Conservation (phyloP, 108 stramenopile genomes). For the Pseudonitzschia delicatissima region DNA sequence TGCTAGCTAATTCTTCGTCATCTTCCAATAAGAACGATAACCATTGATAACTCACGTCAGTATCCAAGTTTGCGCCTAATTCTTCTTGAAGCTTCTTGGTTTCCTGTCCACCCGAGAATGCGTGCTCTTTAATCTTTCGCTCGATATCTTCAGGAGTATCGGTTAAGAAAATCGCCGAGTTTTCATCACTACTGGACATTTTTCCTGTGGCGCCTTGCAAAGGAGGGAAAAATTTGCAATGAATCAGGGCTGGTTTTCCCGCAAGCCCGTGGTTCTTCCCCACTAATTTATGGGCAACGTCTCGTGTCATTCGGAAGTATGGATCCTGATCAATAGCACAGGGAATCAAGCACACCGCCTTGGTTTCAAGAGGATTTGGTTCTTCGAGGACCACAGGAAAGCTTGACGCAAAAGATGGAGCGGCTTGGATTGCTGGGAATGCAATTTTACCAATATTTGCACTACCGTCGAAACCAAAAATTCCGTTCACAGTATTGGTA, state of each 20-base stretch:
- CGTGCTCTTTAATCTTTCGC: slow-evolving; percentile 86
- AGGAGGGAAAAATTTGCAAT: slow-evolving; percentile 98
- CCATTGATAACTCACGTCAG: slow-evolving; percentile 97
- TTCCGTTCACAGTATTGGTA: slow-evolving; percentile 88
- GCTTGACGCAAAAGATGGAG: slow-evolving; percentile 91
- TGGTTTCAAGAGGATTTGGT: slow-evolving; percentile 36
- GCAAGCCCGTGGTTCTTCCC: slow-evolving; percentile 50
- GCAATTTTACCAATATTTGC: slow-evolving; percentile 94
- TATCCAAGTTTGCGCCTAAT: slow-evolving; percentile 92
- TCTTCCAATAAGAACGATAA: slow-evolving; percentile 97
- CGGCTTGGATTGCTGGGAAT: slow-evolving; percentile 95
- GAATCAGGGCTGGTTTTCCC: slow-evolving; percentile 95
- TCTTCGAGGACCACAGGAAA: slow-evolving; percentile 84
- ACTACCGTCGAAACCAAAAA: slow-evolving; percentile 93
- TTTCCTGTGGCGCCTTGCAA: slow-evolving; percentile 95
- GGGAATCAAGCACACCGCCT: slow-evolving; percentile 88
- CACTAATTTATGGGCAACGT: slow-evolving; percentile 92
- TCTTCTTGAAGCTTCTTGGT: slow-evolving; percentile 92
- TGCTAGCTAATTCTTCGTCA: slow-evolving; percentile 89
- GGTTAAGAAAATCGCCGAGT: slow-evolving; percentile 95
- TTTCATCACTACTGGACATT: slow-evolving; percentile 86
- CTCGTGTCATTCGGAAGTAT: slow-evolving; percentile 99
- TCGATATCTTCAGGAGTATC: slow-evolving; percentile 87
- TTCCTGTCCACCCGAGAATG: slow-evolving; percentile 93
- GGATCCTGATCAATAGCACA: slow-evolving; percentile 99